Evolutionary conservation across 352 stramenopile species (phyloP), one percentile per base, ranked within the genome.

Genomic region (Phytophthora syringae): DNA sequence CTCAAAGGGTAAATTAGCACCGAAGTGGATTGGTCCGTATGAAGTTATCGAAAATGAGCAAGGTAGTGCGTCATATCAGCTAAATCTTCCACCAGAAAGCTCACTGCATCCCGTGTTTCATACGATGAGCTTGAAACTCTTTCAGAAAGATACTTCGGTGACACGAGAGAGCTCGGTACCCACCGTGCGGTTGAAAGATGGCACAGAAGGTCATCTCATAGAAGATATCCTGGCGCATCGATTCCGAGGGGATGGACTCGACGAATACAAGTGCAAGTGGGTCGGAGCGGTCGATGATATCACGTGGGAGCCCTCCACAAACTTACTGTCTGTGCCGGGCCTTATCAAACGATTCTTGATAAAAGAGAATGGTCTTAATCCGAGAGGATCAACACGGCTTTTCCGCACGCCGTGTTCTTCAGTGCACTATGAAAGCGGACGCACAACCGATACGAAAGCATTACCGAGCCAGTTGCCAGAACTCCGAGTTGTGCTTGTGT

Each of bases 231-330:
- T 50, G 11, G 37, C n/a, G 15, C 37, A 59, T 15, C 34, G 11
- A 1, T 39, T 59, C 36, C 3, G 7, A 2, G 25, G 49, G 18
- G 3, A 40, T 27, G 50, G 51, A 7, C 15, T 27, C 1, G 37
- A 50, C 7, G 25, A 34, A 47, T 59, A 50, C 24, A 50, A 59
- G 24, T 59, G 37, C 37, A 59, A 59, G 37, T 59, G 51, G 51
- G 51, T 59, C 7, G 51, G 51, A 5, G 12, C 15, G 10, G 36
- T 9, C n/a, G 51, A 49, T 16, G 51, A 59, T 40, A 59, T 59
- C 7, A 50, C 51, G 1, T 59, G 51, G 51, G 51, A 59, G 37
- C 51, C 51, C 13, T 40, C 37, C 3, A 16, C 22, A 40, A 59
- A 59, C 27, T 28, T 50, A 9, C 22, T 50, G 9, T 59, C 51